phyloP scores from a whole-genome alignment of 768 basidiomycete species.

The Leccinellum albellum region DNA sequence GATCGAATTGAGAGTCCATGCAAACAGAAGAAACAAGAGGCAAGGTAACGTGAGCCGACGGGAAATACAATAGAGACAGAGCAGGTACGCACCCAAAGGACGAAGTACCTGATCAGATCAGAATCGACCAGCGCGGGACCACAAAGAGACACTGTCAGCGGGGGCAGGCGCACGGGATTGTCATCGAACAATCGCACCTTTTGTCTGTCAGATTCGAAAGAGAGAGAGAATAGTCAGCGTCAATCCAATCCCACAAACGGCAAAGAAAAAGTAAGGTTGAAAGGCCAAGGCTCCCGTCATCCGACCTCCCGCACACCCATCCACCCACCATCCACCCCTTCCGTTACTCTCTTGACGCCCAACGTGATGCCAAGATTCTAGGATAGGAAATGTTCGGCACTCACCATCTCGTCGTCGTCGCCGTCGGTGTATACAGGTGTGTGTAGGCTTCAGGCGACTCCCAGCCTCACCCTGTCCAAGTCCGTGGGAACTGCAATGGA shows the following conservation, averaged over 20 bases:
- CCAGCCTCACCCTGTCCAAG: constrained; percentile 6
- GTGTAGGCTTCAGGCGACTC: background rate
- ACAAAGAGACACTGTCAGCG: background rate
- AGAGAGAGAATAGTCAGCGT: constrained; percentile 21
- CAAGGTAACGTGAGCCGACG: background rate
- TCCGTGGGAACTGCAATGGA: constrained; percentile 18
- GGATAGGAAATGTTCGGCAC: constrained; percentile 26
- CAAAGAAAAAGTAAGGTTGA: background rate
- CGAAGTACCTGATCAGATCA: constrained; percentile 73
- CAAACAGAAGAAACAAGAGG: background rate
- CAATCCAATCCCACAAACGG: background rate
- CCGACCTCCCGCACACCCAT: constrained; percentile 16
- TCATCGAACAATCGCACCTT: constrained; percentile 56
- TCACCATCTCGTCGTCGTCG: constrained; percentile 46
- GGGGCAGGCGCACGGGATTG: background rate
- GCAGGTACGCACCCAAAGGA: constrained; percentile 80
- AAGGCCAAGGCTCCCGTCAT: constrained; percentile 29
- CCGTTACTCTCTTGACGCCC: constrained; percentile 15
- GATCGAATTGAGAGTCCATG: background rate
- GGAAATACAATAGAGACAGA: background rate
- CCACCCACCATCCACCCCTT: constrained; percentile 19
- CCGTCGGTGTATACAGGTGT: constrained; percentile 9
- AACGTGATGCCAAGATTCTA: background rate
- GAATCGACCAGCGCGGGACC: background rate
- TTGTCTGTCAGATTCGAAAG: constrained; percentile 52